Percentiles rank a stretch among this genome's conserved stretches.
These are phyloP conservation scores for Hypoxylon sp. DNA, from an alignment of 2,329 filamentous ascomycete species.

Conservation along the genomic window DNA sequence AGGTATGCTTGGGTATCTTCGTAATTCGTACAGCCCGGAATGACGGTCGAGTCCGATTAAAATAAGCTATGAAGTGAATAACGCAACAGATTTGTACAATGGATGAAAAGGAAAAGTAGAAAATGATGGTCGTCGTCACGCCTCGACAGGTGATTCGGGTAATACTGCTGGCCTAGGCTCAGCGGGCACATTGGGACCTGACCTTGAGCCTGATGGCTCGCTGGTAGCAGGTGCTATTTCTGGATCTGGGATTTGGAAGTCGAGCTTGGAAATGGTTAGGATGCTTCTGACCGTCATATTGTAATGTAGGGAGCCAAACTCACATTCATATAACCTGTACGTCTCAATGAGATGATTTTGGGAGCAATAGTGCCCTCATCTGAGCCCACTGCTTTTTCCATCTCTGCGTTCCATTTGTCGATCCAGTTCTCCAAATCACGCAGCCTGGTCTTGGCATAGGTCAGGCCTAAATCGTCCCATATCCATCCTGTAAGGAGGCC, in stretches of 20 bases:
- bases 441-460: conserved; percentile 79
- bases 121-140: conserved; percentile 12
- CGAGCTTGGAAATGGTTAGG: conserved; percentile 67
- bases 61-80: conserved; percentile 36
- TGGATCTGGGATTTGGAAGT: conserved; percentile 85
- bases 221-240: conserved; percentile 71
- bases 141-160: conserved; percentile 18
- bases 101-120: not conserved
- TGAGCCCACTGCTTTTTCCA: conserved; percentile 67
- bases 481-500: conserved; percentile 91
- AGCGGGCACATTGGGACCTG: conserved; percentile 43
- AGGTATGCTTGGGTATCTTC: conserved; percentile 47
- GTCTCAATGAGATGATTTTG: conserved; percentile 80
- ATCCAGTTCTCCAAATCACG: conserved; percentile 82
- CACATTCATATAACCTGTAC: conserved; percentile 89
- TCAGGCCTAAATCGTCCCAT: conserved; percentile 90
- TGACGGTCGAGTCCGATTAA: conserved; percentile 40
- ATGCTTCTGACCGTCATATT: not conserved
- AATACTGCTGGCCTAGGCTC: conserved; percentile 36
- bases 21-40: conserved; percentile 47
- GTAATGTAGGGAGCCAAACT: conserved; percentile 51
- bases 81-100: conserved; percentile 28
- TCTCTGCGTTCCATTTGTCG: conserved; percentile 85
- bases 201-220: conserved; percentile 58
- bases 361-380: conserved; percentile 70